Conservation (phyloP, 1,284 basidiomycete species). For the Sphagnurus paluster region DNA sequence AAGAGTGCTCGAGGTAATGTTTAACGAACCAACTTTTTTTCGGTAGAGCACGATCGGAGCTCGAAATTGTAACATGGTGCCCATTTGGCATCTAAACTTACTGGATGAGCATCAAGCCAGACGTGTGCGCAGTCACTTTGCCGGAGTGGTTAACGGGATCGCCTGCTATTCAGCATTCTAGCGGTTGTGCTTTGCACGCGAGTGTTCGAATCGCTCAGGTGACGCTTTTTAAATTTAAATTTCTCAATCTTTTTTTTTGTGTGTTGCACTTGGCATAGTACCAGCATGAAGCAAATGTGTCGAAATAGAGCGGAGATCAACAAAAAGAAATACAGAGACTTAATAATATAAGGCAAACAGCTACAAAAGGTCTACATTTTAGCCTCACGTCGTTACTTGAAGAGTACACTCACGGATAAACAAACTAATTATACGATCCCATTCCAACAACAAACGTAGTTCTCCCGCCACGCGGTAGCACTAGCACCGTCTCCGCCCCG, state of each 20-base stretch:
- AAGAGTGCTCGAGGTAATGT: too few relatives aligned
- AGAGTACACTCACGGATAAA: not conserved
- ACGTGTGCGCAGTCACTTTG: slow-evolving; percentile 64
- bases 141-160: slow-evolving; percentile 92
- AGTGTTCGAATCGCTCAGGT: slow-evolving; percentile 88
- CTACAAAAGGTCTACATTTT: too few relatives aligned
- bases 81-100: too few relatives aligned
- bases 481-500: slow-evolving; percentile 71
- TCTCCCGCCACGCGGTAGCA: slow-evolving; percentile 75
- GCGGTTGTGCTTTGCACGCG: slow-evolving; percentile 84
- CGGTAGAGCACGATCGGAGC: too few relatives aligned
- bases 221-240: slow-evolving; percentile 49
- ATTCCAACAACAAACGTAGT: slow-evolving; percentile 78
- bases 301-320: too few relatives aligned
- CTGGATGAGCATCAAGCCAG: not conserved
- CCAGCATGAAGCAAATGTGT: too few relatives aligned
- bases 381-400: too few relatives aligned
- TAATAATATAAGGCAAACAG: too few relatives aligned
- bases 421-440: slow-evolving; percentile 39
- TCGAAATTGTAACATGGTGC: too few relatives aligned
- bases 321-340: too few relatives aligned
- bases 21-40: too few relatives aligned
- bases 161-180: slow-evolving; percentile 65
- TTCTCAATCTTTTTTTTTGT: not conserved
- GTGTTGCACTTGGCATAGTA: too few relatives aligned